A percentile compares a stretch with the other conserved stretches of the same genome.
phyloP scores from a whole-genome alignment of 805 yeast species.

The Clavispora vitiphila region DNA sequence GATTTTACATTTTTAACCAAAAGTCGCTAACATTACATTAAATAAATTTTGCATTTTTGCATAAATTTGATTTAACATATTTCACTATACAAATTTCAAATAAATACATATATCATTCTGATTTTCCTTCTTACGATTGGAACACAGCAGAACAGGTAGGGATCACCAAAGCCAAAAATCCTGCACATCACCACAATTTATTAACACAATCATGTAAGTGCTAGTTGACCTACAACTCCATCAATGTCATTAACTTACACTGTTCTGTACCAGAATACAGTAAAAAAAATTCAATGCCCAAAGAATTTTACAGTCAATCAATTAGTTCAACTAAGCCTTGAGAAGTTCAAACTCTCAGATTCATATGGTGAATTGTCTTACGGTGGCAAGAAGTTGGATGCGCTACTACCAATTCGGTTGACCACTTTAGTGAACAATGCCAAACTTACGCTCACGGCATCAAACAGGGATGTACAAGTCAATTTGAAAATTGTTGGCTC shows the following conservation, averaged over 20 bases:
- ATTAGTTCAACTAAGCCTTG: constrained; percentile 17
- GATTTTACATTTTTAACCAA: no score
- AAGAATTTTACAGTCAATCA: constrained; percentile 25
- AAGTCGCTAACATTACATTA: no score
- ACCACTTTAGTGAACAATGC: constrained; percentile 31
- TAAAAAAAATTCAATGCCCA: constrained; percentile 26
- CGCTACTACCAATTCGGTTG: constrained; percentile 27
- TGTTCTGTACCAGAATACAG: constrained; percentile 18
- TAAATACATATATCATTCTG: no score
- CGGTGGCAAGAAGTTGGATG: constrained; percentile 28
- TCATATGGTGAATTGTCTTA: constrained; percentile 22
- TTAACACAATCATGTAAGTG: no score
- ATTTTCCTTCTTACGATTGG: no score
- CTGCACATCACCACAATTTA: no score
- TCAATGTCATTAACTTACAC: constrained; percentile 19
- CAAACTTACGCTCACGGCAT: constrained; percentile 19
- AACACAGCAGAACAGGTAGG: no score
- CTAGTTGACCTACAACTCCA: not conserved
- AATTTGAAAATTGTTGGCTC: constrained; percentile 8
- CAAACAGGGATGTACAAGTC: not conserved
- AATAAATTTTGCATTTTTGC: no score
- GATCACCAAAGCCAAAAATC: not conserved
- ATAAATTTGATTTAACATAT: no score
- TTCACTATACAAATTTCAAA: no score
- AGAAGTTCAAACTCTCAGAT: constrained; percentile 22